phyloP scores from a whole-genome alignment of 805 yeast genomes.

The Yamadazyma takamatsuzukensis region DNA sequence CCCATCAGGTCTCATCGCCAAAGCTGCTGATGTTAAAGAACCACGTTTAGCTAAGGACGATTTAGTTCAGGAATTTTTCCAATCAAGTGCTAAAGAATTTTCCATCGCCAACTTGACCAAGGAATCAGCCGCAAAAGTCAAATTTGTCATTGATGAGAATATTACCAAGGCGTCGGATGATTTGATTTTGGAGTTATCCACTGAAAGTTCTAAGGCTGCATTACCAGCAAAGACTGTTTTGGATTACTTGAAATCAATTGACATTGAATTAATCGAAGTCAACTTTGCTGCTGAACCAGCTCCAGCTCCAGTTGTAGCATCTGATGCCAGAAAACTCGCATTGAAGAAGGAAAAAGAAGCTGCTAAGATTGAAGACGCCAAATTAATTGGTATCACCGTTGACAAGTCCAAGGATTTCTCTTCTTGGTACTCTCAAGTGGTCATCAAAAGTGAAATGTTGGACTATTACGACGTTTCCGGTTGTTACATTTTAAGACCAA shows the following conservation, averaged over 20 bases:
- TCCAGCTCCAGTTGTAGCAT: slow-evolving; percentile 21
- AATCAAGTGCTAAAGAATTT: slow-evolving; percentile 56
- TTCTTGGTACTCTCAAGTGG: slow-evolving; percentile 95
- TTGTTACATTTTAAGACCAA: slow-evolving; percentile 95
- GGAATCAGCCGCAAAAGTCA: slow-evolving; percentile 51
- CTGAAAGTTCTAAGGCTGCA: slow-evolving; percentile 50
- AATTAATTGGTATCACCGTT: slow-evolving; percentile 92
- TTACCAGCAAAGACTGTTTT: slow-evolving; percentile 45
- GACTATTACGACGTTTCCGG: slow-evolving; percentile 99
- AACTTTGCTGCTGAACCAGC: slow-evolving; percentile 50
- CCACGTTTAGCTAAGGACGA: slow-evolving; percentile 87
- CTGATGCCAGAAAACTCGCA: slow-evolving; percentile 20
- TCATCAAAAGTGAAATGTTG: slow-evolving; percentile 96
- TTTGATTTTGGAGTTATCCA: slow-evolving; percentile 42
- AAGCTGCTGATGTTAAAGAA: slow-evolving; percentile 68
- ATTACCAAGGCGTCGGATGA: slow-evolving; percentile 38
- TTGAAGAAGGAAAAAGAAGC: slow-evolving; percentile 36
- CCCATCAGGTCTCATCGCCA: slow-evolving; percentile 62
- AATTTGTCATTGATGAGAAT: slow-evolving; percentile 54
- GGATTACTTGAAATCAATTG: slow-evolving; percentile 46
- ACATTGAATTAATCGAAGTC: slow-evolving; percentile 48
- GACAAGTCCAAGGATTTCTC: slow-evolving; percentile 91
- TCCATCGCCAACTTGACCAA: slow-evolving; percentile 50
- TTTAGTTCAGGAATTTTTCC: slow-evolving; percentile 61
- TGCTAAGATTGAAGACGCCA: slow-evolving; percentile 76